These are phyloP conservation scores for Chenopodium suecicum DNA, from an alignment of 148 eudicot genomes.

Conservation along the genomic window DNA sequence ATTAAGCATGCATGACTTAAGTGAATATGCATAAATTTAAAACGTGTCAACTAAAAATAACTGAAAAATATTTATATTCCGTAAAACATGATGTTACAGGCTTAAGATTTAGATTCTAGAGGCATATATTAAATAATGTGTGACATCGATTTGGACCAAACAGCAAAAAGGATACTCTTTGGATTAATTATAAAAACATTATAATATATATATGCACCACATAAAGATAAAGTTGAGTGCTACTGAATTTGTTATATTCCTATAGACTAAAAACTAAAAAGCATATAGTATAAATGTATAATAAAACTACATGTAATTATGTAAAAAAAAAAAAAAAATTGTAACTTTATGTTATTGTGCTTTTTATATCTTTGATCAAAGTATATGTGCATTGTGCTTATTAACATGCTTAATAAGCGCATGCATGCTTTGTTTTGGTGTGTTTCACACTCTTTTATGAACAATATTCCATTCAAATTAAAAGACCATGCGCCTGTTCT, in stretches of 20 bases:
- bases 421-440: conserved; percentile 6
- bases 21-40: too few relatives aligned
- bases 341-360: too few relatives aligned
- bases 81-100: conserved; percentile 25
- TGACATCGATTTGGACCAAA: conserved; percentile 30
- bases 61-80: neutral
- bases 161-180: conserved; percentile 22
- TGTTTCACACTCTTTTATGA: neutral
- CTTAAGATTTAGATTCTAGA: conserved; percentile 26
- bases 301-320: too few relatives aligned
- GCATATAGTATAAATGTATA: too few relatives aligned
- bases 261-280: too few relatives aligned
- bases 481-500: neutral
- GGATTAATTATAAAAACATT: neutral
- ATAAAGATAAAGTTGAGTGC: neutral
- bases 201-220: neutral
- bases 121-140: conserved; percentile 12
- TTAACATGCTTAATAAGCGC: conserved; percentile 13
- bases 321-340: too few relatives aligned
- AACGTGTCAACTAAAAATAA: too few relatives aligned
- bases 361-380: neutral
- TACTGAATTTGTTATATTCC: conserved; percentile 1
- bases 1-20: too few relatives aligned
- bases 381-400: conserved; percentile 25
- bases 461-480: neutral